Percentiles rank a stretch among this genome's conserved stretches.
phyloP scores from a whole-genome alignment of 75 land plant species.

The Selaginella tamariscina region DNA sequence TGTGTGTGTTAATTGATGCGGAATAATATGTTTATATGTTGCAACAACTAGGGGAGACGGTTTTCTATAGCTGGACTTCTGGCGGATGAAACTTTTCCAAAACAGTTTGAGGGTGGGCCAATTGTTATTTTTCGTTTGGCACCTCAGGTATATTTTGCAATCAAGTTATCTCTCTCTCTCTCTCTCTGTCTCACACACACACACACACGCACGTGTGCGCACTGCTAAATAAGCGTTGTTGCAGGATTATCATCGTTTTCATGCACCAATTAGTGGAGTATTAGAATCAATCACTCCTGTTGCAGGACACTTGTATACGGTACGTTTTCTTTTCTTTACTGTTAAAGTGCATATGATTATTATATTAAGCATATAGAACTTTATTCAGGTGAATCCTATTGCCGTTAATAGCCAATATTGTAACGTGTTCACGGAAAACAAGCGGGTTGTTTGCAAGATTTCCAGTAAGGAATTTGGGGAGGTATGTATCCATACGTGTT shows the following conservation, averaged over 20 bases:
- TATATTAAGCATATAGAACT: background rate
- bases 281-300: constrained; percentile 43
- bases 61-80: constrained; percentile 77
- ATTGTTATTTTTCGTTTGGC: constrained; percentile 88
- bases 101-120: constrained; percentile 44
- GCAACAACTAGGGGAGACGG: constrained; percentile 76
- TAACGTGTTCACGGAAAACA: constrained; percentile 94
- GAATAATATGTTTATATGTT: background rate
- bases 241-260: constrained; percentile 95
- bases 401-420: constrained; percentile 96
- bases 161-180: background rate
- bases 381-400: constrained; percentile 79
- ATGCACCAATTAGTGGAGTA: constrained; percentile 68
- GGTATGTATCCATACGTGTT: constrained; percentile 23
- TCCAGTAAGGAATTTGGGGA: constrained; percentile 71
- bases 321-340: constrained; percentile 17
- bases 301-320: constrained; percentile 75
- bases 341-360: background rate
- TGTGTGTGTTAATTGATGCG: background rate
- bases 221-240: too few species aligned
- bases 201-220: too few species aligned
- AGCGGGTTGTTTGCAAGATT: constrained; percentile 64
- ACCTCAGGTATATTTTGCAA: constrained; percentile 51
- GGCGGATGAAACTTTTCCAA: constrained; percentile 32
- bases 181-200: too few species aligned